phyloP scores from a whole-genome alignment of 1,139 yeast genomes.

The Wickerhamomyces sp. region DNA sequence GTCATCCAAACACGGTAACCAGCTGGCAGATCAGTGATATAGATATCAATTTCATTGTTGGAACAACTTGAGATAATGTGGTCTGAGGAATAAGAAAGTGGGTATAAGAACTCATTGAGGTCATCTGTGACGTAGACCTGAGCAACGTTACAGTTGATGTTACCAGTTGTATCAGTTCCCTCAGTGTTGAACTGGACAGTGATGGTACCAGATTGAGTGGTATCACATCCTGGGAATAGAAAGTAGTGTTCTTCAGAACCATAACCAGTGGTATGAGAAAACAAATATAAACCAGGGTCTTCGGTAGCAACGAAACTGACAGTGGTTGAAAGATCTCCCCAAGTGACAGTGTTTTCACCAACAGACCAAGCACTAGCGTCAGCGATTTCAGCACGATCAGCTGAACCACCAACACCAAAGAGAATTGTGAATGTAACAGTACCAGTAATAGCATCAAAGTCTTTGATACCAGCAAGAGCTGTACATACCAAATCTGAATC shows the following conservation, averaged over 20 bases:
- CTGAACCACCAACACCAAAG: slow-evolving; percentile 30
- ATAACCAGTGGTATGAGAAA: slow-evolving; percentile 25
- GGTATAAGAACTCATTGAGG: slow-evolving; percentile 28
- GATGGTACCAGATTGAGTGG: slow-evolving; percentile 24
- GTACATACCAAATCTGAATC: slow-evolving; percentile 27
- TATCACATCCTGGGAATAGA: slow-evolving; percentile 25
- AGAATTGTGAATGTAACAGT: slow-evolving; percentile 24
- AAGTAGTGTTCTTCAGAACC: slow-evolving; percentile 24
- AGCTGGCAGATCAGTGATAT: slow-evolving; percentile 12
- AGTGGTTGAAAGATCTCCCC: slow-evolving; percentile 15
- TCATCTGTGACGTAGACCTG: slow-evolving; percentile 21
- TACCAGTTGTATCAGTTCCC: not conserved
- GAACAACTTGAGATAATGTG: slow-evolving; percentile 24
- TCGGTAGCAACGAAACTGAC: slow-evolving; percentile 18
- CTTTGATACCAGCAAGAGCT: slow-evolving; percentile 20
- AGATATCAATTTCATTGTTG: slow-evolving; percentile 7
- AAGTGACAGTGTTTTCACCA: slow-evolving; percentile 1
- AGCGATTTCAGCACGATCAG: not conserved
- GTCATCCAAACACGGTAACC: slow-evolving; percentile 1
- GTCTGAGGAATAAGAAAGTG: slow-evolving; percentile 16
- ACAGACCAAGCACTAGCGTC: not conserved
- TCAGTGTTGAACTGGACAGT: slow-evolving; percentile 7
- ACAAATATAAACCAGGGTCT: slow-evolving; percentile 17
- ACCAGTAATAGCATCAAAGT: slow-evolving; percentile 23
- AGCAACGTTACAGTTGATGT: slow-evolving; percentile 23